Evolutionary conservation across 2,329 filamentous ascomycete species (phyloP).

Genomic region (Samsoniella hepiali): DNA sequence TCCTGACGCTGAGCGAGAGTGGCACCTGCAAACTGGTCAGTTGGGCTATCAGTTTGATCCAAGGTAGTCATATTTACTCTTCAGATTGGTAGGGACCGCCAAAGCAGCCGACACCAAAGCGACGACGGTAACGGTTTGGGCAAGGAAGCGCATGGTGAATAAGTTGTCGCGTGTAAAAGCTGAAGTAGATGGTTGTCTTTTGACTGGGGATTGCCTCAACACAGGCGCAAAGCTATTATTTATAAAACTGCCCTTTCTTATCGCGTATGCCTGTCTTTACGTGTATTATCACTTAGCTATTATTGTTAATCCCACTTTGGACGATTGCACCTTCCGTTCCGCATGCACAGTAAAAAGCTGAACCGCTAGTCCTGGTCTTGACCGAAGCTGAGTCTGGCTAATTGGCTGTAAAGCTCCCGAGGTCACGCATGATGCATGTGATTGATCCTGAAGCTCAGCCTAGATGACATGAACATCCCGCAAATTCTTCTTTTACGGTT

Average conservation of each 20-base stretch:
- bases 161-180: background rate
- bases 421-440: background rate
- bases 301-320: background rate
- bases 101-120: background rate
- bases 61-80: background rate
- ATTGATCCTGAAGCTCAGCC: background rate
- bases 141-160: background rate
- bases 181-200: background rate
- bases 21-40: constrained; percentile 5
- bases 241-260: background rate
- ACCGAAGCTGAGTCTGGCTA: background rate
- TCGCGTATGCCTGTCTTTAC: background rate
- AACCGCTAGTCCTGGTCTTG: background rate
- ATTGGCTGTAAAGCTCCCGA: constrained; percentile 8
- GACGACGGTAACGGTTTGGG: background rate
- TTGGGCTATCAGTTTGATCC: background rate
- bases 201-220: background rate
- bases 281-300: background rate
- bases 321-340: background rate
- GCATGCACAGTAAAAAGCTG: background rate
- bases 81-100: background rate
- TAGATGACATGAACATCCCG: background rate
- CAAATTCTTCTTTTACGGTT: background rate
- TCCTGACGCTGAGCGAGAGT: background rate
- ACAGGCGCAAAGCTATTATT: background rate